Conservation (phyloP, 768 basidiomycete genomes). For the Postia placenta region DNA sequence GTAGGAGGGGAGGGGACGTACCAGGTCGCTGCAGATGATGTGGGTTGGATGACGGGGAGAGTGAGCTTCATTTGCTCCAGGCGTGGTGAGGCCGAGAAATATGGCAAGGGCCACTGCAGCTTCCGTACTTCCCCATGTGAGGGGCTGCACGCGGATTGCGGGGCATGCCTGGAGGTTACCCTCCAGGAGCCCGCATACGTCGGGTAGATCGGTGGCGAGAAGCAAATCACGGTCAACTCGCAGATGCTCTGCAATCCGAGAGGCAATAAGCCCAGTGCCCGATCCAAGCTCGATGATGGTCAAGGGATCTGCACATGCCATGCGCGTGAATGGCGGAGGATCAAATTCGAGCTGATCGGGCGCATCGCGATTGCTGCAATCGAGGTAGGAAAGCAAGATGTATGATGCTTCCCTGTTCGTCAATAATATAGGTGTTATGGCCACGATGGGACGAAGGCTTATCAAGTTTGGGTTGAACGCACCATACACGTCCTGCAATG, state of each 20-base stretch:
- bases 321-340: constrained; percentile 30
- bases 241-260: constrained; percentile 42
- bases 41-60: constrained; percentile 39
- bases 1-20: constrained; percentile 31
- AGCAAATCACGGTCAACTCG: constrained; percentile 22
- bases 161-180: constrained; percentile 27
- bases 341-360: constrained; percentile 23
- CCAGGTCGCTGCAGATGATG: constrained; percentile 80
- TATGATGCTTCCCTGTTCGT: constrained; percentile 23
- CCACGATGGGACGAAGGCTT: neutral
- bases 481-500: constrained; percentile 86
- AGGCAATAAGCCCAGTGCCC: constrained; percentile 61
- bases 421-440: neutral
- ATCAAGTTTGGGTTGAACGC: constrained; percentile 16
- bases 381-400: constrained; percentile 17
- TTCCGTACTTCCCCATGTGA: constrained; percentile 62
- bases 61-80: neutral
- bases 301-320: constrained; percentile 8
- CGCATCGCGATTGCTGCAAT: constrained; percentile 2
- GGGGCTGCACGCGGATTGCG: constrained; percentile 37
- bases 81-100: neutral
- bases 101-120: constrained; percentile 27
- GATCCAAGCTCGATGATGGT: constrained; percentile 74
- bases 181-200: constrained; percentile 52
- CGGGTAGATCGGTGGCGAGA: constrained; percentile 70